A percentile compares a stretch with the other conserved stretches of the same genome.
phyloP scores from a whole-genome alignment of 352 stramenopile species.

The Phytophthora pluvialis region DNA sequence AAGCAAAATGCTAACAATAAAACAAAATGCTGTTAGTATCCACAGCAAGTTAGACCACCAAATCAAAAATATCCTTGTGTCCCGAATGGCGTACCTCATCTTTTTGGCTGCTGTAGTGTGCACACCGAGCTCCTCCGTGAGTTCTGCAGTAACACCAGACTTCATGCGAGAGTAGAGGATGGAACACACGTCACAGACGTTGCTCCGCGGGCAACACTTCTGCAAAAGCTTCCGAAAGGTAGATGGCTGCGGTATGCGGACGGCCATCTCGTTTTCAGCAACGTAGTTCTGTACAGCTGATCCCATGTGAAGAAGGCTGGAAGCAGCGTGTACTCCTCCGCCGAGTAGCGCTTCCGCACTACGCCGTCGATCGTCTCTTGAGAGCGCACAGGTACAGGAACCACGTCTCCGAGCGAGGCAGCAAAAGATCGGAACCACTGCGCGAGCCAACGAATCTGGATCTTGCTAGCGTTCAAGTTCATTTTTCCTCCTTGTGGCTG shows the following conservation, averaged over 20 bases:
- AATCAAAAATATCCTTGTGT: conserved; percentile 16
- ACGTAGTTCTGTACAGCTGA: conserved; percentile 18
- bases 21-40: conserved; percentile 5
- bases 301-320: conserved; percentile 26
- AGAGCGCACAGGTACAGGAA: conserved; percentile 6
- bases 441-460: not conserved
- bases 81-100: not conserved
- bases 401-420: not conserved
- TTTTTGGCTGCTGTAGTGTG: conserved; percentile 2
- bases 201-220: conserved; percentile 7
- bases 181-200: conserved; percentile 16
- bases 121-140: conserved; percentile 13
- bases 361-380: not conserved
- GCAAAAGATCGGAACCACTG: conserved; percentile 12
- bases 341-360: conserved; percentile 1
- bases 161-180: conserved; percentile 4
- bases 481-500: no score
- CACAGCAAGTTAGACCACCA: no score
- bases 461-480: no score
- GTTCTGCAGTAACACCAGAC: not conserved
- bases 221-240: conserved; percentile 19
- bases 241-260: not conserved
- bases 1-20: not conserved
- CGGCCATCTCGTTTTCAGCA: not conserved
- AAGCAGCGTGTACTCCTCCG: conserved; percentile 8